Evolutionary conservation across 2,329 filamentous ascomycete genomes (phyloP).

Genomic region (Furcasterigmium sp.): DNA sequence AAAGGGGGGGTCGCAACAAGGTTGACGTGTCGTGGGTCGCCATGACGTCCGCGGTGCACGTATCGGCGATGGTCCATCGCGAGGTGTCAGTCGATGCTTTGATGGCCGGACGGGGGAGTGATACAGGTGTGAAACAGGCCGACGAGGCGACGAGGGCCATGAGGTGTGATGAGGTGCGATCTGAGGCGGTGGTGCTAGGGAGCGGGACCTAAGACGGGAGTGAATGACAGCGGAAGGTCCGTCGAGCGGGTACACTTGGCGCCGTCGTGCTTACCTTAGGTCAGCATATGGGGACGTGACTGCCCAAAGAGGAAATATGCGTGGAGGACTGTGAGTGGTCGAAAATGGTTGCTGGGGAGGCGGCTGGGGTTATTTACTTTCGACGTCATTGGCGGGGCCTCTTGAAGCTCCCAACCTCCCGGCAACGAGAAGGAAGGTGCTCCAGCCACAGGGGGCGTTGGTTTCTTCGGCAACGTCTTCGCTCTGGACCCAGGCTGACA

Average conservation of each 20-base stretch:
- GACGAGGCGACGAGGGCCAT: background rate
- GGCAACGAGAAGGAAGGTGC: conserved; percentile 5
- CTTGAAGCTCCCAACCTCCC: conserved; percentile 14
- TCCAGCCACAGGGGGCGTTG: conserved; percentile 14
- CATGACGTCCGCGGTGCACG: too few species aligned
- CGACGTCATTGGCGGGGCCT: conserved; percentile 21
- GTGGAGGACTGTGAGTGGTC: conserved; percentile 9
- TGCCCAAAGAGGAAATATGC: conserved; percentile 1
- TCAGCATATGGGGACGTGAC: background rate
- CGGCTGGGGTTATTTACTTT: conserved; percentile 20
- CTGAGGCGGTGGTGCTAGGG: too few species aligned
- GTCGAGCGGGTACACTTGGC: too few species aligned
- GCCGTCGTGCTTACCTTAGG: background rate
- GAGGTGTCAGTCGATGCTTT: conserved; percentile 10
- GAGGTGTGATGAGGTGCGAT: background rate
- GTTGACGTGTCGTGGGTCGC: too few species aligned
- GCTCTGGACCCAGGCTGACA: background rate
- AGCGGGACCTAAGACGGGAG: too few species aligned
- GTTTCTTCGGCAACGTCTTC: conserved; percentile 19
- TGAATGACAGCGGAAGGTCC: background rate
- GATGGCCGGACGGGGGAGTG: background rate
- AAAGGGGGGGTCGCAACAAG: too few species aligned
- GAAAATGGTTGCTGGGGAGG: conserved; percentile 19
- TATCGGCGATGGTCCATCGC: conserved; percentile 4
- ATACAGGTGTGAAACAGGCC: background rate